Base-by-base conservation (phyloP, 345 rosid genomes). In the Eucalyptus decipiens region DNA sequence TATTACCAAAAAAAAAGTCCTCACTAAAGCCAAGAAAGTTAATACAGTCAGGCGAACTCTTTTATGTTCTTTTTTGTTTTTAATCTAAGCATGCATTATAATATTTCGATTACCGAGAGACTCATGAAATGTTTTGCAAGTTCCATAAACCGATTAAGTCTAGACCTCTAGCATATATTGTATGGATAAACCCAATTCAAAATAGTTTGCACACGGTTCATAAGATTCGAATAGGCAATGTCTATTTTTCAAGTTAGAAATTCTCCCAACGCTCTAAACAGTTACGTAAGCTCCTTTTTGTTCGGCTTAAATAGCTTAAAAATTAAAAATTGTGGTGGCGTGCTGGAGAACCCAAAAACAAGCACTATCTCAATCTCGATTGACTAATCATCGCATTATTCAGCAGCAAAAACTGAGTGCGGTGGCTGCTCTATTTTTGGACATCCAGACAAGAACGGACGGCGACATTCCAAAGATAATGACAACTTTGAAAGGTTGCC, bases 401-500 rank as follows among this genome's bases (percentile, higher is more conserved):
- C 81, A 19, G 81, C 28, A 72, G 45, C 37, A 19, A 52, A 72
- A 76, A 21, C 45, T 40, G 85, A 40, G 85, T 40, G 85, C 16
- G 13, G 14, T 9, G 40, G 83, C 83, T 37, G 83, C 83, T 37
- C 24, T 40, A 18, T 34, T 10, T 69, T 10, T 34, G 81, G 81
- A 34, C 43, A 37, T 18, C 40, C 40, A 69, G 81, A 17, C 11
- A 34, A 69, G 43, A 69, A 34, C 43, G 23, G 81, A 18, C 81
- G 43, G 43, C 40, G 81, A 34, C 43, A 18, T 69, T 34, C 24
- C 81, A 69, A 34, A 69, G 81, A 90, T 49, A 85, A 58, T 90
- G 89, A 86, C 91, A 45, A 80, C 34, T 65, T 89, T 81, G 87
- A 89, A 88, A 83, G 86, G 89, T 49, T 43, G 86, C 87, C 90